A percentile compares a stretch with the other conserved stretches of the same genome.
Conservation (phyloP, 129 eudicot genomes). For the Centaurea solstitialis region DNA sequence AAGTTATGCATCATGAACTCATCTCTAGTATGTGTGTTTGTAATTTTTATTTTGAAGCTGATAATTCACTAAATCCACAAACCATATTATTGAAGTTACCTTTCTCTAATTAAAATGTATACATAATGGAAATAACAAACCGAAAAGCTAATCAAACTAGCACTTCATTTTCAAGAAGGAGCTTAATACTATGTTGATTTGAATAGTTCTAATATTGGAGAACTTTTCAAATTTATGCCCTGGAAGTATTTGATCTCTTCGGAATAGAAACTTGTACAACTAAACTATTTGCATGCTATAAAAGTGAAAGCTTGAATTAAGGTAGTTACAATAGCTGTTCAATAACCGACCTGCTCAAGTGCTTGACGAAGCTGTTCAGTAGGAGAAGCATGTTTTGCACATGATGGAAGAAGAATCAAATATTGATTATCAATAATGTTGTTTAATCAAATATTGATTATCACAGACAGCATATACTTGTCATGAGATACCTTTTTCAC, state of each 20-base stretch:
- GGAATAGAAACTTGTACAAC: background rate
- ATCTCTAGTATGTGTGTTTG: background rate
- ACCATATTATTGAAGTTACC: background rate
- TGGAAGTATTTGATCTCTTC: background rate
- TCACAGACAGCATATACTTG: background rate
- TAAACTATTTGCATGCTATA: background rate
- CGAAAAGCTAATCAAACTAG: background rate
- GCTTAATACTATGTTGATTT: background rate
- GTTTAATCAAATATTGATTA: background rate
- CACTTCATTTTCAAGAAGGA: conserved; percentile 6
- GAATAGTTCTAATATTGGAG: background rate
- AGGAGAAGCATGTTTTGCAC: conserved; percentile 43
- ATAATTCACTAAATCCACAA: background rate
- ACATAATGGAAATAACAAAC: background rate
- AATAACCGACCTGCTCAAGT: conserved; percentile 19
- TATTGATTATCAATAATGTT: too few species aligned
- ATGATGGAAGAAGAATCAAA: background rate
- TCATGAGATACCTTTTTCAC: background rate
- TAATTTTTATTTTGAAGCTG: background rate
- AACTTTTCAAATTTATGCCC: background rate
- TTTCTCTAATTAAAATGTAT: background rate
- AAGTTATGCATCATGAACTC: background rate
- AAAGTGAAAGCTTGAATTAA: background rate
- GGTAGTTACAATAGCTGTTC: background rate
- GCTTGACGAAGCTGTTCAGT: conserved; percentile 62